These are phyloP conservation scores for Limonomyces culmigenus DNA, from an alignment of 1,284 basidiomycete species.

Conservation along the genomic window DNA sequence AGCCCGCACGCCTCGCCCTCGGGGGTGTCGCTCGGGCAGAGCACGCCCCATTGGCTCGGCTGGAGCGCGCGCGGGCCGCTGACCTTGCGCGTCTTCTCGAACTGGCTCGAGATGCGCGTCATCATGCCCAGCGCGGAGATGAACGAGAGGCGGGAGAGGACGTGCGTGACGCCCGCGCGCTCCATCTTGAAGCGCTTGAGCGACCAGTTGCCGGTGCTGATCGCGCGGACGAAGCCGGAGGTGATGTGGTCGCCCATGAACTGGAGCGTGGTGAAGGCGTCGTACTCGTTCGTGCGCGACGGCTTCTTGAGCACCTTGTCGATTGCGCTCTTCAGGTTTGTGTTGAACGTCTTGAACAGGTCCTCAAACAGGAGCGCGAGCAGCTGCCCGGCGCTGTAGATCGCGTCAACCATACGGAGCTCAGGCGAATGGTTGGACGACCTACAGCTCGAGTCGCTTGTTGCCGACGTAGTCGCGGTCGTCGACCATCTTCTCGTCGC, in stretches of 20 bases:
- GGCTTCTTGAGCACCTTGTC: constrained; percentile 98
- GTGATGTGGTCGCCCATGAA: constrained; percentile 94
- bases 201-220: constrained; percentile 99
- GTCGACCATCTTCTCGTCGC: constrained; percentile 94
- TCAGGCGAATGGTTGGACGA: constrained; percentile 9
- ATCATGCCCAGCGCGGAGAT: constrained; percentile 99
- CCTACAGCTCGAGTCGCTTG: constrained; percentile 92
- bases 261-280: constrained; percentile 88
- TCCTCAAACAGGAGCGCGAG: constrained; percentile 95
- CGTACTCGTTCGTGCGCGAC: constrained; percentile 88
- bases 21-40: constrained; percentile 97
- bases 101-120: constrained; percentile 97
- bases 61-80: constrained; percentile 95
- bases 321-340: constrained; percentile 89
- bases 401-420: not conserved
- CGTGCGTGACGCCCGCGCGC: constrained; percentile 96
- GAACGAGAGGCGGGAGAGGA: constrained; percentile 87
- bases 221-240: constrained; percentile 91
- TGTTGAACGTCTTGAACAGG: constrained; percentile 97
- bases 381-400: constrained; percentile 79
- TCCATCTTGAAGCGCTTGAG: constrained; percentile 99
- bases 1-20: constrained; percentile 99
- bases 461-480: constrained; percentile 99
- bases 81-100: constrained; percentile 98
- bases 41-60: constrained; percentile 98